phyloP scores from a whole-genome alignment of 306 rosid species.

The Vigna hirtella region DNA sequence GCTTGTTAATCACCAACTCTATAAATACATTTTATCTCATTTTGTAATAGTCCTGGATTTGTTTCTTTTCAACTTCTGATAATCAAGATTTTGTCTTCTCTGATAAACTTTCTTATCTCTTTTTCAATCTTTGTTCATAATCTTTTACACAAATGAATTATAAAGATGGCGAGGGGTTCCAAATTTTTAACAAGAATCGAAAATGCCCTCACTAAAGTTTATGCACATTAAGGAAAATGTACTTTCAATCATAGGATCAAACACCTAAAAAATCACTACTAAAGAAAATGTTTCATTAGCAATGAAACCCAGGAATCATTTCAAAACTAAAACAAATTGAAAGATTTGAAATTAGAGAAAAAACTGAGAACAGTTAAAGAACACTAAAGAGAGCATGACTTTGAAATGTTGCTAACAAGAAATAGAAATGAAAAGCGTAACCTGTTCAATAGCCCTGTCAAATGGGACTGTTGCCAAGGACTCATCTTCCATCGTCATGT shows the following conservation, averaged over 20 bases:
- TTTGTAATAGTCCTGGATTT: too few relatives aligned
- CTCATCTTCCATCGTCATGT: constrained; percentile 64
- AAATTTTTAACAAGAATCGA: constrained; percentile 14
- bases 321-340: constrained; percentile 18
- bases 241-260: neutral
- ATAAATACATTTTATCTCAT: too few relatives aligned
- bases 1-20: too few relatives aligned
- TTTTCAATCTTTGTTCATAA: too few relatives aligned
- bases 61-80: too few relatives aligned
- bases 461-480: constrained; percentile 60
- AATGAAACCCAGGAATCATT: constrained; percentile 20
- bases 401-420: neutral
- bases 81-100: too few relatives aligned
- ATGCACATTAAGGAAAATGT: constrained; percentile 17
- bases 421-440: constrained; percentile 22
- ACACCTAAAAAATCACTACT: neutral
- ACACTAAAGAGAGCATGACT: constrained; percentile 14
- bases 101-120: too few relatives aligned
- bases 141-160: neutral
- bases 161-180: neutral
- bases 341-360: constrained; percentile 12
- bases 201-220: constrained; percentile 17
- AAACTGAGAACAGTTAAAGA: neutral
- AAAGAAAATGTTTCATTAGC: constrained; percentile 11
- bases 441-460: constrained; percentile 91